A percentile compares a stretch with the other conserved stretches of the same genome.
Conservation (phyloP, 768 basidiomycete species). For the Boletus bicolor region DNA sequence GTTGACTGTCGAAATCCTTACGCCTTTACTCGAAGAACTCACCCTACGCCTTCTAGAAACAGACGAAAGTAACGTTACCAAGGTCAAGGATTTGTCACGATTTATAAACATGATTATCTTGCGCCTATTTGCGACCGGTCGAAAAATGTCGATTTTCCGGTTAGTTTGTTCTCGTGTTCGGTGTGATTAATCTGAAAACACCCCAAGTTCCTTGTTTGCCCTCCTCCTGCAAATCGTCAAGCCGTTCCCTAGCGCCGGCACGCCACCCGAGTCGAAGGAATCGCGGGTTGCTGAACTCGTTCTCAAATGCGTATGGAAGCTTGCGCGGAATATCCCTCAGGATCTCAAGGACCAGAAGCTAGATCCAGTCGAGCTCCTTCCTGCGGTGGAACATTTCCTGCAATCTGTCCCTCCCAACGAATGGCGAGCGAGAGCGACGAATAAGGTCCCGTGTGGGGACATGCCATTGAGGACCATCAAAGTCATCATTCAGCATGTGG, state of each 20-base stretch:
- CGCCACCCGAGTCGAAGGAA: constrained; percentile 71
- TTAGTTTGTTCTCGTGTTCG: constrained; percentile 34
- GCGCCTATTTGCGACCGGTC: constrained; percentile 85
- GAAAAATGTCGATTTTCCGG: constrained; percentile 90
- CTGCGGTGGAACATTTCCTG: constrained; percentile 90
- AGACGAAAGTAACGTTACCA: constrained; percentile 78
- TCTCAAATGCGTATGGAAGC: constrained; percentile 96
- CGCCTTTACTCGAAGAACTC: constrained; percentile 85
- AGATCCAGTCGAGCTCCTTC: constrained; percentile 85
- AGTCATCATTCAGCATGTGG: constrained; percentile 95
- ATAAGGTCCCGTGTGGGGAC: constrained; percentile 91
- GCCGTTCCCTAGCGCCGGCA: constrained; percentile 76
- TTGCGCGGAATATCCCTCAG: constrained; percentile 91
- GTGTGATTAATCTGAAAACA: constrained; percentile 1
- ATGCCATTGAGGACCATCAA: constrained; percentile 98
- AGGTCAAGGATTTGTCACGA: constrained; percentile 88
- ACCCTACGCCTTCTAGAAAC: constrained; percentile 90
- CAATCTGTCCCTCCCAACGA: constrained; percentile 93
- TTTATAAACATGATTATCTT: constrained; percentile 99
- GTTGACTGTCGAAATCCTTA: constrained; percentile 79
- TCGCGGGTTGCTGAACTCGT: constrained; percentile 90
- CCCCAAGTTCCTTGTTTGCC: constrained; percentile 56
- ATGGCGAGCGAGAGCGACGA: constrained; percentile 89
- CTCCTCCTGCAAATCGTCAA: constrained; percentile 80
- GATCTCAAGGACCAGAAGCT: constrained; percentile 78